A percentile compares a stretch with the other conserved stretches of the same genome.
These are phyloP conservation scores for Moricandia moricandioides DNA, from an alignment of 345 rosid species.

Conservation along the genomic window DNA sequence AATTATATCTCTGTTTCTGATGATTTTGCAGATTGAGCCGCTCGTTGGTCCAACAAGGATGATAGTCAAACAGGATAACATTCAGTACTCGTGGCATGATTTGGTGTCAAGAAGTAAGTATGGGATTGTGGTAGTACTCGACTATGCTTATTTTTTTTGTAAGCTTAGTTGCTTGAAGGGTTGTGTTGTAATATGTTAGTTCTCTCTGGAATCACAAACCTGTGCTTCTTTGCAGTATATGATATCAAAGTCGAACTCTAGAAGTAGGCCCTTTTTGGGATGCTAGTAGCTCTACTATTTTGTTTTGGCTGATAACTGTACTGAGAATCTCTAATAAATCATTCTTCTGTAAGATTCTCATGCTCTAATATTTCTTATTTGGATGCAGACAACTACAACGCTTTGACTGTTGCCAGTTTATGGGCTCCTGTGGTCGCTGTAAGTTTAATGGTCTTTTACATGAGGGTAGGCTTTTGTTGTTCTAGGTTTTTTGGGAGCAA, in stretches of 20 bases:
- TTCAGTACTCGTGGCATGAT: slow-evolving; percentile 95
- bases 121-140: neutral
- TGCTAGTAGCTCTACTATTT: slow-evolving; percentile 7
- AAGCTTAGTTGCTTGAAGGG: slow-evolving; percentile 5
- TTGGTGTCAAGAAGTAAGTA: slow-evolving; percentile 75
- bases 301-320: slow-evolving; percentile 8
- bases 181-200: neutral
- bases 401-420: slow-evolving; percentile 71
- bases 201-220: slow-evolving; percentile 1
- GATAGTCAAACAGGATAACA: slow-evolving; percentile 47
- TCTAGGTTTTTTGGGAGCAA: slow-evolving; percentile 9
- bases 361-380: slow-evolving; percentile 25
- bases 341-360: slow-evolving; percentile 18
- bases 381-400: slow-evolving; percentile 91
- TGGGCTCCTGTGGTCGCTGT: slow-evolving; percentile 96
- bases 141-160: neutral
- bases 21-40: slow-evolving; percentile 71
- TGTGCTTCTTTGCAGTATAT: slow-evolving; percentile 7
- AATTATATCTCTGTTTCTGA: slow-evolving; percentile 13
- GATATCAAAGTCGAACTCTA: slow-evolving; percentile 12
- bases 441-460: slow-evolving; percentile 46
- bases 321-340: neutral
- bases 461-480: slow-evolving; percentile 20
- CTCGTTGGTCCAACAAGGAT: slow-evolving; percentile 71
- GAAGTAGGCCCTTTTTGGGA: slow-evolving; percentile 11